These are phyloP conservation scores for Collybiopsis luxurians DNA, from an alignment of 768 basidiomycete genomes.

Conservation along the genomic window DNA sequence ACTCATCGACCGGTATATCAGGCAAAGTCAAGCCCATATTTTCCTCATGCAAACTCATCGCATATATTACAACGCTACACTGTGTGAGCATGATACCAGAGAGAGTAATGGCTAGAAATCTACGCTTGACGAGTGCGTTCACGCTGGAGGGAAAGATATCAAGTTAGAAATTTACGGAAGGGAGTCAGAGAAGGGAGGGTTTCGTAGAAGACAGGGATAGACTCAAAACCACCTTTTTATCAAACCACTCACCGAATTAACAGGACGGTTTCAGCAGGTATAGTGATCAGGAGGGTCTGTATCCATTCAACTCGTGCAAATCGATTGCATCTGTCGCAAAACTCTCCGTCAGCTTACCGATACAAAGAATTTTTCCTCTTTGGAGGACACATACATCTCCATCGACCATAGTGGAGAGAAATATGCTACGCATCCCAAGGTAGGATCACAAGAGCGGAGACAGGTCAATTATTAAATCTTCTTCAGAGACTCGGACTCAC, in stretches of 20 bases:
- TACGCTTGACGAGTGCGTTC: constrained; percentile 19
- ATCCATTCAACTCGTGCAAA: constrained; percentile 28
- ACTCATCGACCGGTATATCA: constrained; percentile 2
- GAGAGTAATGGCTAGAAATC: constrained; percentile 13
- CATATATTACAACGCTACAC: constrained; percentile 23
- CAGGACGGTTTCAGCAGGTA: constrained; percentile 25
- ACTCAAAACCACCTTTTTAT: too few species aligned
- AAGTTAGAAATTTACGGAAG: background rate
- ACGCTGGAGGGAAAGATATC: constrained; percentile 11
- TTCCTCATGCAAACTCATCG: constrained; percentile 21
- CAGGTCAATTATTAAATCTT: too few species aligned
- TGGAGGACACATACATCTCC: constrained; percentile 11
- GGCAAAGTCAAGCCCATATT: constrained; percentile 12
- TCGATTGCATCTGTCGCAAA: constrained; percentile 20
- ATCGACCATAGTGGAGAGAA: constrained; percentile 21
- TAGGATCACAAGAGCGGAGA: too few species aligned
- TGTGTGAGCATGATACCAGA: constrained; percentile 18
- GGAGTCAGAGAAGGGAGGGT: background rate
- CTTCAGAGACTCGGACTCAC: too few species aligned
- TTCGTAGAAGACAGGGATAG: background rate
- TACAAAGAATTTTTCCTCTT: too few species aligned
- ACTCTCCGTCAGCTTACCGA: background rate
- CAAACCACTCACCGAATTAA: constrained; percentile 21
- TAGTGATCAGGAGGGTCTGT: constrained; percentile 23
- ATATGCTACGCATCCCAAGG: constrained; percentile 16